phyloP scores from a whole-genome alignment of 1,284 basidiomycete genomes.

The Melampsora abietis-canadensis region DNA sequence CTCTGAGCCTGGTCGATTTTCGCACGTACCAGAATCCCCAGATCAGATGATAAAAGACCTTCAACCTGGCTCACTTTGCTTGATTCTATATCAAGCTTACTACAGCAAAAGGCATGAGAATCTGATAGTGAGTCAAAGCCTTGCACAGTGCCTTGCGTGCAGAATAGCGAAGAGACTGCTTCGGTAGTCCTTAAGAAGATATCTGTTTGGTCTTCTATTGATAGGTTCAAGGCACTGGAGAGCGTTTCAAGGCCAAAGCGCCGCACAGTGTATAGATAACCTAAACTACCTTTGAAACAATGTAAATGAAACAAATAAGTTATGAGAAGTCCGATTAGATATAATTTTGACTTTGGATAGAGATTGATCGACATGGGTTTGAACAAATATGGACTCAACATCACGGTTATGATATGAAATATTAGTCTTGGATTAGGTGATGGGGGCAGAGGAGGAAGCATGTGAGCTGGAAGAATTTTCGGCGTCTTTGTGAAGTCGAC shows the following conservation, averaged over 20 bases:
- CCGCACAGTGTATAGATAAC: neutral
- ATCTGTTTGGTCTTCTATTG: conserved; percentile 5
- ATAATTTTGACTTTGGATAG: no score
- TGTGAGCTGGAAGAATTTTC: neutral
- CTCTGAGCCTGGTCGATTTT: neutral
- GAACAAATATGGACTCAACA: neutral
- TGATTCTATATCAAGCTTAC: neutral
- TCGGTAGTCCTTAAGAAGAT: neutral
- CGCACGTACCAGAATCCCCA: neutral
- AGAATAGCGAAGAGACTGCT: neutral
- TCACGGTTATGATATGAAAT: neutral
- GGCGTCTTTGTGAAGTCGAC: neutral
- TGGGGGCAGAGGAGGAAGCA: neutral
- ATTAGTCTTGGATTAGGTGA: neutral
- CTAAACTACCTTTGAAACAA: conserved; percentile 1
- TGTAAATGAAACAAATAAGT: neutral
- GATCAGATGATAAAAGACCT: neutral
- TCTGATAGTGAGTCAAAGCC: neutral
- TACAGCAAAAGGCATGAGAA: neutral
- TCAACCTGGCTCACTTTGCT: neutral
- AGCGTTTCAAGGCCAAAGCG: neutral
- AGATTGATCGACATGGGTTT: no score
- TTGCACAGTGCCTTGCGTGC: neutral
- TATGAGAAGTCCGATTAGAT: neutral
- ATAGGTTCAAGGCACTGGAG: neutral